Evolutionary conservation across 352 stramenopile genomes (phyloP), one percentile per base, ranked within the genome.

Genomic region (Phytopythium mirpurense): DNA sequence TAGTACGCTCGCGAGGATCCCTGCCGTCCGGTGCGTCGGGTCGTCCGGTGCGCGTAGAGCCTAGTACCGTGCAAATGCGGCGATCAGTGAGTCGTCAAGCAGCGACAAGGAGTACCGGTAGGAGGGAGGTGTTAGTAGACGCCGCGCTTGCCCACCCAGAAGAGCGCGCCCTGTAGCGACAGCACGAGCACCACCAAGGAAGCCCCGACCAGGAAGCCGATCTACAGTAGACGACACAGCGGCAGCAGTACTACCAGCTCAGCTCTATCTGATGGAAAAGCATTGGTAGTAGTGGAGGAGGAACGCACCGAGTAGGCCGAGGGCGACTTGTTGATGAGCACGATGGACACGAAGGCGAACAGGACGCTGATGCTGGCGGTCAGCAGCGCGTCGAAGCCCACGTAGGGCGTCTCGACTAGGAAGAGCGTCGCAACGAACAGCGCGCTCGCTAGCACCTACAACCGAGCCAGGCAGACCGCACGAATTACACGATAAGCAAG

Each of bases 301-400:
- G 16, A 23, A 68, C 71, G 54, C 53, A 90, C 82, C 51, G 74
- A 88, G 60, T 86, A 93, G 27, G 79, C 82, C 2, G 82, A 93
- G 1, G 82, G 82, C 46, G 79, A 74, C 50, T 90, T 90, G 68
- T 90, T 90, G 37, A 93, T 63, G 42, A 88, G 75, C 43, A 87
- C 72, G 56, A 93, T 79, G 40, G 79, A 68, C 19, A 78, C 71
- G 62, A 93, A 83, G n/a, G 79, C 78, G 52, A 86, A 93, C 12
- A 83, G 62, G 19, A 93, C 58, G 55, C 86, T 65, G 27, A 86
- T 50, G 6, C 56, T 61, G 6, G 82, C 67, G 15, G 82, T 90
- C 47, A 83, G 52, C 59, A 86, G 74, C 3, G 75, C 79, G 34
- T 87, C 53, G 51, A 93, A 85, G 62, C 78, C 78, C 35, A 90